Percentiles rank a stretch among this genome's conserved stretches.
These are phyloP conservation scores for Hysterangium stoloniferum DNA, from an alignment of 768 basidiomycete species.

Conservation along the genomic window DNA sequence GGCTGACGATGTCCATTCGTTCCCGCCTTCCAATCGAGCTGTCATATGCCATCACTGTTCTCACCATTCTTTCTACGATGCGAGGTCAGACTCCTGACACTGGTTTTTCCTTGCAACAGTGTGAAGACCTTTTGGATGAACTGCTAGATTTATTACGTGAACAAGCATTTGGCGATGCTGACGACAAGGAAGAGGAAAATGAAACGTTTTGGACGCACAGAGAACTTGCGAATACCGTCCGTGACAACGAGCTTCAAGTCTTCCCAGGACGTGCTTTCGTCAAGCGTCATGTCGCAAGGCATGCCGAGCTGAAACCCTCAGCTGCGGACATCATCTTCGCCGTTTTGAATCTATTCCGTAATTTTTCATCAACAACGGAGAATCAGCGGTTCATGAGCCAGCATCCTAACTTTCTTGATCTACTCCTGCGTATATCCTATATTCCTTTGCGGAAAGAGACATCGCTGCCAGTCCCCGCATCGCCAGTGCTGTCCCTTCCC, in stretches of 20 bases:
- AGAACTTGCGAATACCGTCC: constrained; percentile 49
- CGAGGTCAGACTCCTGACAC: constrained; percentile 40
- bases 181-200: constrained; percentile 18
- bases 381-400: constrained; percentile 61
- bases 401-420: constrained; percentile 54
- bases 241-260: constrained; percentile 49
- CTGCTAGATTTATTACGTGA: constrained; percentile 83
- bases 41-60: constrained; percentile 83
- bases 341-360: constrained; percentile 76
- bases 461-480: constrained; percentile 31
- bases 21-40: constrained; percentile 78
- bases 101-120: constrained; percentile 71
- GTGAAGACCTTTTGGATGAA: constrained; percentile 78
- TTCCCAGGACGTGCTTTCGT: constrained; percentile 46
- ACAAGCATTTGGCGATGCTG: constrained; percentile 54
- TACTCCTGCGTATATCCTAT: constrained; percentile 63
- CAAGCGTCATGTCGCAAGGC: constrained; percentile 39
- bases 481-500: constrained; percentile 54
- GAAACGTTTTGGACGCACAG: constrained; percentile 48
- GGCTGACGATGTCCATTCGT: constrained; percentile 87
- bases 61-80: constrained; percentile 76
- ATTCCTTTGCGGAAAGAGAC: constrained; percentile 30
- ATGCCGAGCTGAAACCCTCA: constrained; percentile 52
- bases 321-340: constrained; percentile 61
- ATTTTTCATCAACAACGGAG: constrained; percentile 68